Conservation (phyloP, 441 rosid species). For the Populus trichocarpa region DNA sequence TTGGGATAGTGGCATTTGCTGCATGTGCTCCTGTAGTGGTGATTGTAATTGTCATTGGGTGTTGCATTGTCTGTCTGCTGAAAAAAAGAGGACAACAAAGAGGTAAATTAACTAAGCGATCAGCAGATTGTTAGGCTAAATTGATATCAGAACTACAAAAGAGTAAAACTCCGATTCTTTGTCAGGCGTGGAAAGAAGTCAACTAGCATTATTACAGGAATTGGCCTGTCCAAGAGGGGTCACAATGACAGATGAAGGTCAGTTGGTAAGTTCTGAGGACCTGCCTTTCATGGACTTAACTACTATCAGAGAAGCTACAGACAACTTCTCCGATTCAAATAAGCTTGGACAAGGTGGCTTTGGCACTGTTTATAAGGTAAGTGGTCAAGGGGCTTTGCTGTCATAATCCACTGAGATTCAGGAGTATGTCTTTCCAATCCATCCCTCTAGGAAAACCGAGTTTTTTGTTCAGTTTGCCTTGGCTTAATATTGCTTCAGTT, state of each 20-base stretch:
- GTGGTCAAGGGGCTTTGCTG: neutral
- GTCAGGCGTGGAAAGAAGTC: slow-evolving; percentile 26
- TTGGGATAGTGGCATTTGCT: neutral
- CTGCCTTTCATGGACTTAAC: slow-evolving; percentile 14
- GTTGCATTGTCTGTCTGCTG: neutral
- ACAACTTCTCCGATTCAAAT: slow-evolving; percentile 10
- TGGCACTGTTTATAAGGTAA: slow-evolving; percentile 18
- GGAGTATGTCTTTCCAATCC: neutral
- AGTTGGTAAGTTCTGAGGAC: slow-evolving; percentile 14
- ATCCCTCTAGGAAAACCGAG: neutral
- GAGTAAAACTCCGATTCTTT: neutral
- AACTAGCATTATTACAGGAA: slow-evolving; percentile 17
- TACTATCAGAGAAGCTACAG: slow-evolving; percentile 11
- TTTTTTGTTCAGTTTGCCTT: neutral
- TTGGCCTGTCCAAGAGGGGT: slow-evolving; percentile 16
- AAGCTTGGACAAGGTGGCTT: slow-evolving; percentile 22
- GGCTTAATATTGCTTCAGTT: neutral
- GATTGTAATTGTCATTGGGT: neutral
- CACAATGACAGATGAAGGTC: slow-evolving; percentile 17
- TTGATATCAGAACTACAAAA: neutral
- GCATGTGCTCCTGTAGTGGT: neutral
- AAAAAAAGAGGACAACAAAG: neutral
- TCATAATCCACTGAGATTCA: neutral
- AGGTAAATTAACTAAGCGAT: neutral
- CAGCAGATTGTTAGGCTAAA: neutral